Percentiles rank a stretch among this genome's conserved stretches.
Evolutionary conservation across 2,329 filamentous ascomycete genomes (phyloP).

Genomic region (Calonectria pteridis): DNA sequence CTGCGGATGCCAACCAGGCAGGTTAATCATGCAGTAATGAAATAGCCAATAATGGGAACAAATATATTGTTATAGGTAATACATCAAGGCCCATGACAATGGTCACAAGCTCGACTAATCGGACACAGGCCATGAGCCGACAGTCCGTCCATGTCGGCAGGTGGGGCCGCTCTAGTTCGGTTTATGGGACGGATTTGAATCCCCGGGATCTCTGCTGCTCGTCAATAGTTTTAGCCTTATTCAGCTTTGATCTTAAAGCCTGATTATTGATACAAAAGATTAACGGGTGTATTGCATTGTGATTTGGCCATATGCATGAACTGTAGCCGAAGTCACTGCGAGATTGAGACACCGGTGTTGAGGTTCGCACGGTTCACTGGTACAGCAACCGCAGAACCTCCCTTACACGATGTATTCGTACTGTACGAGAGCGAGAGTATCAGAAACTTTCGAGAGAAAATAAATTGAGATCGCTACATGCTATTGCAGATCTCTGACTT

Average conservation of each 20-base stretch:
- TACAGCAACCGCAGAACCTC: too few relatives aligned
- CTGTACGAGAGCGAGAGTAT: too few relatives aligned
- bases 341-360: too few relatives aligned
- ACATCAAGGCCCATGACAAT: neutral
- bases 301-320: neutral
- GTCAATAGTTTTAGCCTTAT: neutral
- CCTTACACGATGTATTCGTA: too few relatives aligned
- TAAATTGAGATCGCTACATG: too few relatives aligned
- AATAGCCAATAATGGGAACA: neutral
- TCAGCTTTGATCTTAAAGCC: neutral
- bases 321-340: too few relatives aligned
- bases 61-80: neutral
- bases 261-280: neutral
- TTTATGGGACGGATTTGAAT: neutral
- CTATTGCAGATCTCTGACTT: too few relatives aligned
- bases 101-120: too few relatives aligned
- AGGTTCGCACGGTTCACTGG: too few relatives aligned
- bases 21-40: neutral
- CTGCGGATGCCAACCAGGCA: neutral
- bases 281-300: neutral
- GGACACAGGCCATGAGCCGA: neutral
- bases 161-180: neutral
- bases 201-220: neutral
- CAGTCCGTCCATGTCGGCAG: neutral
- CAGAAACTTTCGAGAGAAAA: too few relatives aligned